Base-by-base conservation (phyloP, 495 filamentous ascomycete species). In the Emericellopsis terricola region DNA sequence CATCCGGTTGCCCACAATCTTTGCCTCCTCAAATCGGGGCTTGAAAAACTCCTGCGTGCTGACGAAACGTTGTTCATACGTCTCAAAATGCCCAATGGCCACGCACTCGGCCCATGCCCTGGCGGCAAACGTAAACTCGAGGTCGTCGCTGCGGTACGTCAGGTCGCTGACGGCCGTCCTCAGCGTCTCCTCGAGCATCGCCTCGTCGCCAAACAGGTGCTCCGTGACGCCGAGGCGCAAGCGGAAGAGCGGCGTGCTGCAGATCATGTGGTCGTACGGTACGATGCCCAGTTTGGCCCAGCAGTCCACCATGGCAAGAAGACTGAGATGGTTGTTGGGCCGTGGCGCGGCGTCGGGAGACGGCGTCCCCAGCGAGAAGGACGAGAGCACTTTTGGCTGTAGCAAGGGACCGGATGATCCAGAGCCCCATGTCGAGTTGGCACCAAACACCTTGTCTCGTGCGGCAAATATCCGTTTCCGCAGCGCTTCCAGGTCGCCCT, bases 231-330 rank as follows among this genome's bases (percentile, higher is more conserved):
- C 89, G 31, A 97, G 67, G 86, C 89, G 94, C 19, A 97, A 71
- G 24, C 89, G 79, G 63, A 96, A 97, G n/a, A 94, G 67, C 71
- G 89, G 89, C 10, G 89, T 97, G 9, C 82, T 92, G 58, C 89
- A 97, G 43, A 97, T 93, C 84, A 96, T 94, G 60, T 97, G 89
- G 53, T 96, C 86, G 52, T 96, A 97, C 1, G 89, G 89, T 20
- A 89, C 79, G 41, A 94, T 97, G 20, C 76, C 80, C 10, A 94
- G 64, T 38, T 79, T 79, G 53, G 75, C 86, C 89, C 89, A 97
- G 55, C 84, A 96, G 57, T 97, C 89, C 18, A 96, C 89, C 71
- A 97, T 97, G n/a, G 87, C 91, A 24, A 97, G 69, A 31, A 97
- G 68, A 55, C 72, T 80, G 19, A 97, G 62, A 52, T 97, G 89